Base-by-base conservation (phyloP, 106 monocot genomes). In the Platanthera zijinensis region DNA sequence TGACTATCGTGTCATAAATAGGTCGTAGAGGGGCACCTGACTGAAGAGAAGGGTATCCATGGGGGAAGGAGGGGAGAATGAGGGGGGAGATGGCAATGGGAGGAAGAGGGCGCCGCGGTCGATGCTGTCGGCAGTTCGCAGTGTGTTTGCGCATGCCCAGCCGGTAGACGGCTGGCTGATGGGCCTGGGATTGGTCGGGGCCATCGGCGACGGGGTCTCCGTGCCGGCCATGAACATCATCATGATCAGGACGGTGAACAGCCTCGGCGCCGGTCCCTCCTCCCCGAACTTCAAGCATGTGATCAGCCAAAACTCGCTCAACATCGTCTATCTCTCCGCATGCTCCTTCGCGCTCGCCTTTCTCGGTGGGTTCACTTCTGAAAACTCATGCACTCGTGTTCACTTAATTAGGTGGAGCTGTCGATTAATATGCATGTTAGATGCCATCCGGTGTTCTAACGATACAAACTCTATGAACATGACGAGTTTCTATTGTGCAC, bases 131-230 rank as follows among this genome's bases (percentile, higher is more conserved):
- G 13, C 45, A 0, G 61, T 64, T 25, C 10, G 59, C 46, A 73
- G 30, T 8, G 10, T 90, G 59, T 88, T 90, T 52, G 82, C 80
- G 83, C 84, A 86, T 30, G 90, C 87, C 3, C 87, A 90, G 21
- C 22, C 70, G 13, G 28, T 51, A 6, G 90, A 90, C 75, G 39
- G 21, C 71, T 68, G 74, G 76, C 57, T 90, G 15, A 90, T 90
- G 90, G 77, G 75, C 12, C 69, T 85, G 4, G 90, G 90, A 1
- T 54, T 86, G 19, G 6, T 85, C 52, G 88, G 90, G 14, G 78
- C 90, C 15, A 25, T 85, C 8, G 87, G 82, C 18, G 84, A 84
- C n/a, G 90, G 90, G 8, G 8, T 90, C 3, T 75, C 82, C n/a
- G 61, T 51, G 15, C 85, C 90, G 9, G 5, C 84, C 39, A 66